Evolutionary conservation across 495 filamentous ascomycete species (phyloP).

Genomic region (Talaromyces proteolyticus): DNA sequence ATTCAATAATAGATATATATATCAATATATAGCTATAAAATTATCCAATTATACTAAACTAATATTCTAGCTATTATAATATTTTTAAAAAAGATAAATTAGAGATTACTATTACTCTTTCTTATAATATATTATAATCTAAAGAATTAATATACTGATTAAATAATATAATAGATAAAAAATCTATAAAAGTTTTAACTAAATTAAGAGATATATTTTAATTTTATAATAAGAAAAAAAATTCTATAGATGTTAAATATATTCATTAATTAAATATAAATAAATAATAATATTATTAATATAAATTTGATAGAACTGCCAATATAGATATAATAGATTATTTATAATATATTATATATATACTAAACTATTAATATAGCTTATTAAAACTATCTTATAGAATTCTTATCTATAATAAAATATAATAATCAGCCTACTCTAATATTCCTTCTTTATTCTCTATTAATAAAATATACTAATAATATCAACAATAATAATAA

Average conservation of each 20-base stretch:
- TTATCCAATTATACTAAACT: neutral
- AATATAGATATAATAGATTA: neutral
- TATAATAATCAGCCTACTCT: neutral
- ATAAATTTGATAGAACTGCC: neutral
- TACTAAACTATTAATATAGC: neutral
- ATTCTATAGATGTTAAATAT: neutral
- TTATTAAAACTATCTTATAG: neutral
- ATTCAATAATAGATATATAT: neutral
- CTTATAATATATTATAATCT: neutral
- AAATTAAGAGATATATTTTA: neutral
- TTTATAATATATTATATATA: neutral
- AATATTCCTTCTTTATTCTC: neutral
- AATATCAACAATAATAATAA: neutral
- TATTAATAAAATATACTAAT: neutral
- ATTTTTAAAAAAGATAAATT: neutral
- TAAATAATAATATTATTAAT: neutral
- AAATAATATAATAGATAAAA: neutral
- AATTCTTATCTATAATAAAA: neutral
- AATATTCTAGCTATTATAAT: neutral
- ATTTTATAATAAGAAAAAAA: neutral
- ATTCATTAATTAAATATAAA: neutral
- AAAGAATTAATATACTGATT: neutral
- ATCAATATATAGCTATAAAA: neutral
- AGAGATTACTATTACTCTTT: neutral
- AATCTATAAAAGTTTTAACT: neutral